phyloP scores from a whole-genome alignment of 2,329 filamentous ascomycete genomes.

The Penicillium brevicompactum region DNA sequence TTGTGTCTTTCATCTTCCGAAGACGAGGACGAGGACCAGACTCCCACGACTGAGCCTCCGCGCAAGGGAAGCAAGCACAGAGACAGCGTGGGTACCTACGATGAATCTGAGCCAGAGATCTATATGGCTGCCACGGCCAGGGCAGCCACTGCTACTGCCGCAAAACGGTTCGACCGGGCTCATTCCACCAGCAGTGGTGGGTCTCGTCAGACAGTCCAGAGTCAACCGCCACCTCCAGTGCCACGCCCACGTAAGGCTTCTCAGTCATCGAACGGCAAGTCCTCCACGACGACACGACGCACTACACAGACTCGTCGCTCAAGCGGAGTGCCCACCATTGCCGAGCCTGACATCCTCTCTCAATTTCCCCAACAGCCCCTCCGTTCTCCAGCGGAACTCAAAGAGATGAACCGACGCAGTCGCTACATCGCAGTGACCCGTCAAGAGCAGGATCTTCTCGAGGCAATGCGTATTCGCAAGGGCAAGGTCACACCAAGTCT shows the following conservation, averaged over 20 bases:
- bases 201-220: constrained; percentile 20
- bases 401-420: constrained; percentile 43
- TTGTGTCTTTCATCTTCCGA: constrained; percentile 53
- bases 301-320: constrained; percentile 31
- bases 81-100: constrained; percentile 44
- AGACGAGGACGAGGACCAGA: constrained; percentile 42
- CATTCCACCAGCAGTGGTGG: constrained; percentile 29
- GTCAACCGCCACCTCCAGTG: constrained; percentile 15
- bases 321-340: constrained; percentile 36
- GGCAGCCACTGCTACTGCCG: constrained; percentile 27
- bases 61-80: constrained; percentile 23
- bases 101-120: constrained; percentile 46
- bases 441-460: constrained; percentile 55
- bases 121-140: constrained; percentile 44
- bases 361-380: constrained; percentile 26
- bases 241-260: constrained; percentile 13
- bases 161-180: constrained; percentile 30
- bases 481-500: constrained; percentile 50
- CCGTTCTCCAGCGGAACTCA: constrained; percentile 24
- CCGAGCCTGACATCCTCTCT: constrained; percentile 35
- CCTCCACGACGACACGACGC: constrained; percentile 26
- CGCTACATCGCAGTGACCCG: constrained; percentile 56
- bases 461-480: constrained; percentile 53
- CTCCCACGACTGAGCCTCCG: constrained; percentile 16
- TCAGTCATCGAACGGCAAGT: constrained; percentile 29